Conservation (phyloP, 352 stramenopile species). For the Phytophthora capsici region DNA sequence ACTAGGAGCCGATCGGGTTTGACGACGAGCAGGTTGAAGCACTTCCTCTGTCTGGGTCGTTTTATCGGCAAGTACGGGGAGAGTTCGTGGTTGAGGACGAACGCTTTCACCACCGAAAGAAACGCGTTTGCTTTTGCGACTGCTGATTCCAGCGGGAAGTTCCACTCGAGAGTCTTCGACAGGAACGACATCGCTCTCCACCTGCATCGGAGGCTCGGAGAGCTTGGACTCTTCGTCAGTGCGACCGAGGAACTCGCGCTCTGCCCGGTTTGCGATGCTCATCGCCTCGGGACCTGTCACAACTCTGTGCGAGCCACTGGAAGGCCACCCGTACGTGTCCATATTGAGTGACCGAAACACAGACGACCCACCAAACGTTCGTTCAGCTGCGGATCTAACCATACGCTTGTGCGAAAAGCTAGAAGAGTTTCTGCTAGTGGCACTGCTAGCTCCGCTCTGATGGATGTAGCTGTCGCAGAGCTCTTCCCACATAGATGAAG, state of each 20-base stretch:
- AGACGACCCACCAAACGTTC: constrained; percentile 31
- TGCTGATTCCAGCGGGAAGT: constrained; percentile 2
- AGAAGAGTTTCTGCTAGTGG: neutral
- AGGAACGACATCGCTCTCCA: neutral
- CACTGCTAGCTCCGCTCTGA: constrained; percentile 14
- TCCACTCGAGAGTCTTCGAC: neutral
- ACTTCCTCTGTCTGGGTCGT: constrained; percentile 43
- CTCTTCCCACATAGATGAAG: constrained; percentile 31
- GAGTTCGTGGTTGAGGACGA: constrained; percentile 26
- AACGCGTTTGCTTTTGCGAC: constrained; percentile 32
- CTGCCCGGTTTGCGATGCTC: constrained; percentile 41
- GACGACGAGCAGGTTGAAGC: constrained; percentile 6
- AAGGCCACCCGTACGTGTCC: constrained; percentile 21
- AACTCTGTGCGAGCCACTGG: constrained; percentile 30
- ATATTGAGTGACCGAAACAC: constrained; percentile 36
- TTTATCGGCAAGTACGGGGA: constrained; percentile 40
- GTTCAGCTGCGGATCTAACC: constrained; percentile 17
- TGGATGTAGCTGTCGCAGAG: constrained; percentile 31
- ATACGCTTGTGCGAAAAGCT: constrained; percentile 30
- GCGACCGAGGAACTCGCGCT: constrained; percentile 41
- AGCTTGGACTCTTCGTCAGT: constrained; percentile 21
- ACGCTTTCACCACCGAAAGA: constrained; percentile 27
- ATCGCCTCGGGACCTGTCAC: constrained; percentile 43
- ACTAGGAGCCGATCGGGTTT: neutral
- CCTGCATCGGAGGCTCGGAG: constrained; percentile 9